A percentile compares a stretch with the other conserved stretches of the same genome.
These are phyloP conservation scores for Trichoderma afroharzianum DNA, from an alignment of 2,329 filamentous ascomycete genomes.

Conservation along the genomic window DNA sequence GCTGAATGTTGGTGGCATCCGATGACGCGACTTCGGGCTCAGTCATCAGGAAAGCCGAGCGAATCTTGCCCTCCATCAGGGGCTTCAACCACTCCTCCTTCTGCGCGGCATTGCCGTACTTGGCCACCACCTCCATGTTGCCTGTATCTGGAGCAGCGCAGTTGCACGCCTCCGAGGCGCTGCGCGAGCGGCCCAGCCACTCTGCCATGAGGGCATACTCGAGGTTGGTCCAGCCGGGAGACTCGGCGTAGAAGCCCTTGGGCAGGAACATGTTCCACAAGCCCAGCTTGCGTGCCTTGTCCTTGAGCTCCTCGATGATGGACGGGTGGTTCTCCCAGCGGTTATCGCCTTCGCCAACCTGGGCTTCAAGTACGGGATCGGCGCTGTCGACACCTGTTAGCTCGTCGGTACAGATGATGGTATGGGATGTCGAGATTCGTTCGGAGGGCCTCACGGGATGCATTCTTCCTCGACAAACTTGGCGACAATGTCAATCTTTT, in stretches of 20 bases:
- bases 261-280: slow-evolving; percentile 99
- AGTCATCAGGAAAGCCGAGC: slow-evolving; percentile 91
- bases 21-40: slow-evolving; percentile 85
- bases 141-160: slow-evolving; percentile 89
- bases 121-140: slow-evolving; percentile 93
- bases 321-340: slow-evolving; percentile 78
- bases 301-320: slow-evolving; percentile 86
- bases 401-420: neutral
- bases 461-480: slow-evolving; percentile 98
- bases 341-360: slow-evolving; percentile 69
- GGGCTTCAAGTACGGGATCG: slow-evolving; percentile 75
- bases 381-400: slow-evolving; percentile 45
- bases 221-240: slow-evolving; percentile 88
- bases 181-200: slow-evolving; percentile 79
- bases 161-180: slow-evolving; percentile 83
- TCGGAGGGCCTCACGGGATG: slow-evolving; percentile 61
- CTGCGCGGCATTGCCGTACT: slow-evolving; percentile 82
- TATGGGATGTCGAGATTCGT: neutral
- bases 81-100: slow-evolving; percentile 81
- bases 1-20: slow-evolving; percentile 88
- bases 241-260: slow-evolving; percentile 92
- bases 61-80: slow-evolving; percentile 77
- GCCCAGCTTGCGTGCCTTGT: slow-evolving; percentile 74
- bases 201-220: slow-evolving; percentile 99
- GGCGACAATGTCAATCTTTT: slow-evolving; percentile 82